A percentile compares a stretch with the other conserved stretches of the same genome.
These are phyloP conservation scores for Aspergillus terreus DNA, from an alignment of 2,329 filamentous ascomycete genomes.

Conservation along the genomic window DNA sequence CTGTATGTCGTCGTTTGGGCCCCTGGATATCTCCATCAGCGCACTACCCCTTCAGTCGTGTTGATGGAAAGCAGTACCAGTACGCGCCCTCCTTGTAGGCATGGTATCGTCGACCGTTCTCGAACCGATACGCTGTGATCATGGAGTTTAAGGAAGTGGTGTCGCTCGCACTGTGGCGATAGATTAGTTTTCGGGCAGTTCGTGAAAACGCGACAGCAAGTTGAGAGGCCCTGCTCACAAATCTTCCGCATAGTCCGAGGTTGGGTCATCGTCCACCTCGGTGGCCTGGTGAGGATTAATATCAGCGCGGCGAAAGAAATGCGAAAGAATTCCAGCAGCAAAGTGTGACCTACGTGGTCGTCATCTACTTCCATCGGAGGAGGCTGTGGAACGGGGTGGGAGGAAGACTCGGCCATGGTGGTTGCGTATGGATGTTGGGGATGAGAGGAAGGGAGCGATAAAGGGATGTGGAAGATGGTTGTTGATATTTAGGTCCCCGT, in stretches of 20 bases:
- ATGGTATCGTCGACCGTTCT: constrained; percentile 31
- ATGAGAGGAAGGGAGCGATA: background rate
- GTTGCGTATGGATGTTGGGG: background rate
- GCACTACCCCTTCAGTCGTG: background rate
- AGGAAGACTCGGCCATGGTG: background rate
- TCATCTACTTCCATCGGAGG: background rate
- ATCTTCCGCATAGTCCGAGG: constrained; percentile 15
- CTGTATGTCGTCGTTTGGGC: constrained; percentile 23
- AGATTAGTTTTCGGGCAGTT: background rate
- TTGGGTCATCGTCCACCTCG: constrained; percentile 5
- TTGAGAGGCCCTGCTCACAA: constrained; percentile 10
- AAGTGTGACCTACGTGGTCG: background rate
- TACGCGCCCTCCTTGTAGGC: constrained; percentile 30
- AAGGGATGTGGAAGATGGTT: background rate
- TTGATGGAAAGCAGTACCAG: constrained; percentile 8
- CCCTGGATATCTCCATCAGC: constrained; percentile 10
- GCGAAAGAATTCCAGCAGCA: background rate
- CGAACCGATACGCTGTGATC: constrained; percentile 22
- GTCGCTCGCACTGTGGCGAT: constrained; percentile 12
- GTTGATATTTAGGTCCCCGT: background rate
- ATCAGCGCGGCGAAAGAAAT: background rate
- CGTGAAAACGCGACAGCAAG: background rate
- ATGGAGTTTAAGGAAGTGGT: constrained; percentile 18
- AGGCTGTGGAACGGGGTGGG: background rate
- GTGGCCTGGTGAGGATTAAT: background rate